These are phyloP conservation scores for Termitomyces heimii DNA, from an alignment of 768 basidiomycete species.

Conservation along the genomic window DNA sequence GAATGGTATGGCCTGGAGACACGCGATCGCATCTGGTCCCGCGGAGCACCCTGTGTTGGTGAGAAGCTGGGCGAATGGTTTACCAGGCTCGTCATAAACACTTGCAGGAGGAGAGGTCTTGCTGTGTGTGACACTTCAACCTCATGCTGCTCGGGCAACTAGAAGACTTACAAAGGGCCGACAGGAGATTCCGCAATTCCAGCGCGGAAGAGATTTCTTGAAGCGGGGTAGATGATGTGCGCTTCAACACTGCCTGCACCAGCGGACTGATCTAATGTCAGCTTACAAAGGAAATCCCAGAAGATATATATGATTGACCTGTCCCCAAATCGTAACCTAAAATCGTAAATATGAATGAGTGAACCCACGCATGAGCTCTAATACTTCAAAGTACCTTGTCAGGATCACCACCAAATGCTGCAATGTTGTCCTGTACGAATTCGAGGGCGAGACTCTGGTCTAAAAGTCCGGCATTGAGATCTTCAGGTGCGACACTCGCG, in stretches of 20 bases:
- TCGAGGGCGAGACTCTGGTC: slow-evolving; percentile 39
- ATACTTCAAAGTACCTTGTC: not conserved
- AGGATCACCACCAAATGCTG: not conserved
- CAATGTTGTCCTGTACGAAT: not conserved
- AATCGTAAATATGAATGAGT: not conserved
- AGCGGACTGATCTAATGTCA: slow-evolving; percentile 30
- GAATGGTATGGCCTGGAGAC: slow-evolving; percentile 41
- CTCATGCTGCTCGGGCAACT: too few relatives aligned
- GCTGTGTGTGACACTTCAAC: slow-evolving; percentile 20
- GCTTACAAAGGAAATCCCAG: not conserved
- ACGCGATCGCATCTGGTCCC: slow-evolving; percentile 36
- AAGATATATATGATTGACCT: not conserved
- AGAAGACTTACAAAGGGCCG: slow-evolving; percentile 43
- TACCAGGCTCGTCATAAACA: slow-evolving; percentile 45
- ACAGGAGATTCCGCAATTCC: slow-evolving; percentile 49
- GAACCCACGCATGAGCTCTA: not conserved
- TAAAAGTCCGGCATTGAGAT: slow-evolving; percentile 52
- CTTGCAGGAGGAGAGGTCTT: slow-evolving; percentile 43
- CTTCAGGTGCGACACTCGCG: slow-evolving; percentile 33
- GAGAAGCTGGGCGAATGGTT: slow-evolving; percentile 42
- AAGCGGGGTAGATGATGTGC: slow-evolving; percentile 37
- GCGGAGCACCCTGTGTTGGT: slow-evolving; percentile 41
- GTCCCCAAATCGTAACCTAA: slow-evolving; percentile 52
- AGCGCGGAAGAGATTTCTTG: slow-evolving; percentile 38
- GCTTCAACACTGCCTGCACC: slow-evolving; percentile 45